Evolutionary conservation across 306 rosid genomes (phyloP).

Genomic region (Sicyos edulis): DNA sequence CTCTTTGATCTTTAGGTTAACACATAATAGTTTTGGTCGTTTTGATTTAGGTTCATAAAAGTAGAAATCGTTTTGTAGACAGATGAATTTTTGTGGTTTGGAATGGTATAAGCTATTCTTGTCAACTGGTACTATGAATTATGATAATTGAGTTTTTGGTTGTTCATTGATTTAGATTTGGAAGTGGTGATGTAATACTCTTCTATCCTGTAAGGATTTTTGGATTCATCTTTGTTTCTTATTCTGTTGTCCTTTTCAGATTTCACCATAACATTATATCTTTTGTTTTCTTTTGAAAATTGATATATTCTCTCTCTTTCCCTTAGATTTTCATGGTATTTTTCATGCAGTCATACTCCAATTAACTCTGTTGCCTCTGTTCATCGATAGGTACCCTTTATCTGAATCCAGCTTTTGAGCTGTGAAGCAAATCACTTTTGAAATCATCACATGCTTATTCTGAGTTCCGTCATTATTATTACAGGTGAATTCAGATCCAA

Average conservation of each 20-base stretch:
- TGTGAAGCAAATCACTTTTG: conserved; percentile 45
- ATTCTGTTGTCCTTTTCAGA: conserved; percentile 44
- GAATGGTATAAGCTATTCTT: conserved; percentile 43
- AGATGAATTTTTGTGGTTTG: conserved; percentile 36
- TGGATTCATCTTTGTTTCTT: conserved; percentile 41
- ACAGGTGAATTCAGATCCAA: conserved; percentile 35
- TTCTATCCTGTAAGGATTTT: conserved; percentile 35
- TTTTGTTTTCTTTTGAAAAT: conserved; percentile 26
- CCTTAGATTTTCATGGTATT: conserved; percentile 41
- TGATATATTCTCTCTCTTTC: conserved; percentile 44
- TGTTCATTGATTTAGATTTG: conserved; percentile 22
- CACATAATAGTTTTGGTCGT: too few species aligned
- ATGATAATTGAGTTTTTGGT: conserved; percentile 30
- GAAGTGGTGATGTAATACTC: conserved; percentile 35
- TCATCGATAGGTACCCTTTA: conserved; percentile 54
- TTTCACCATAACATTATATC: conserved; percentile 26
- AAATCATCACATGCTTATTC: conserved; percentile 26
- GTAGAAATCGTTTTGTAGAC: conserved; percentile 18
- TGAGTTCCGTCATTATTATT: conserved; percentile 36
- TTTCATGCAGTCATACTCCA: not conserved
- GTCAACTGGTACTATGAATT: conserved; percentile 29
- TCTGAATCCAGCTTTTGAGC: conserved; percentile 43
- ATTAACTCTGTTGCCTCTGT: conserved; percentile 34
- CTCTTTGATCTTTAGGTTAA: too few species aligned
- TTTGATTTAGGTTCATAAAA: not conserved